Conservation (phyloP, 2,329 filamentous ascomycete species). For the Malbranchea cinnamomea region DNA sequence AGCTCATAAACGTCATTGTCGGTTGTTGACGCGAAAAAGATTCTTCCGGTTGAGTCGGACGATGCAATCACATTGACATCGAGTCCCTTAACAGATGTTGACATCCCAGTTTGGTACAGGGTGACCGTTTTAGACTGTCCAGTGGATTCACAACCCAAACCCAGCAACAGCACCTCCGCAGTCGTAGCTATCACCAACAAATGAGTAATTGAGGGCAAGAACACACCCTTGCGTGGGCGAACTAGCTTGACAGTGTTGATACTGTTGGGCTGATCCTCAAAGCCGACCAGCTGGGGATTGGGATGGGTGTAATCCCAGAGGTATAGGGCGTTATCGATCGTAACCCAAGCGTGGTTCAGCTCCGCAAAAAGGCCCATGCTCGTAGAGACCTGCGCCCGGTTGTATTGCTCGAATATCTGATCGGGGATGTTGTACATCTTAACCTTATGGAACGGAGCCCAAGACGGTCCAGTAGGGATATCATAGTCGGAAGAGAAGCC, state of each 20-base stretch:
- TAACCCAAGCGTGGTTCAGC: slow-evolving; percentile 87
- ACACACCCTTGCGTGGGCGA: slow-evolving; percentile 71
- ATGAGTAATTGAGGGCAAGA: slow-evolving; percentile 71
- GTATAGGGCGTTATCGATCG: slow-evolving; percentile 90
- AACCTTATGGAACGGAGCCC: slow-evolving; percentile 79
- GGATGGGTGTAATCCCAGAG: slow-evolving; percentile 94
- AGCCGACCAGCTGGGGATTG: slow-evolving; percentile 83
- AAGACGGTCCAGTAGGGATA: slow-evolving; percentile 50
- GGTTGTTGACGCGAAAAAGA: slow-evolving; percentile 73
- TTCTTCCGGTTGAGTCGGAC: slow-evolving; percentile 64
- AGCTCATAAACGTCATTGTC: slow-evolving; percentile 88
- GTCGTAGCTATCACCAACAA: slow-evolving; percentile 80
- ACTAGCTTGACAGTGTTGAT: slow-evolving; percentile 88
- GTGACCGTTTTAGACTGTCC: slow-evolving; percentile 58
- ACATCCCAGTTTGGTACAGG: slow-evolving; percentile 82
- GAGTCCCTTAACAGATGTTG: slow-evolving; percentile 57
- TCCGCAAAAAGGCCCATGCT: slow-evolving; percentile 91
- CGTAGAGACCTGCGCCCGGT: slow-evolving; percentile 73
- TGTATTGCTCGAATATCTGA: slow-evolving; percentile 82
- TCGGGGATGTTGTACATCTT: slow-evolving; percentile 84
- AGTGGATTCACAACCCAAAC: slow-evolving; percentile 51
- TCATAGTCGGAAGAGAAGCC: slow-evolving; percentile 89
- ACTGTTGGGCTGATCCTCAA: slow-evolving; percentile 72
- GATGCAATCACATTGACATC: slow-evolving; percentile 66
- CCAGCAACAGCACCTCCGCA: slow-evolving; percentile 72